These are phyloP conservation scores for Pythium dissotocum DNA, from an alignment of 352 stramenopile species.

Conservation along the genomic window DNA sequence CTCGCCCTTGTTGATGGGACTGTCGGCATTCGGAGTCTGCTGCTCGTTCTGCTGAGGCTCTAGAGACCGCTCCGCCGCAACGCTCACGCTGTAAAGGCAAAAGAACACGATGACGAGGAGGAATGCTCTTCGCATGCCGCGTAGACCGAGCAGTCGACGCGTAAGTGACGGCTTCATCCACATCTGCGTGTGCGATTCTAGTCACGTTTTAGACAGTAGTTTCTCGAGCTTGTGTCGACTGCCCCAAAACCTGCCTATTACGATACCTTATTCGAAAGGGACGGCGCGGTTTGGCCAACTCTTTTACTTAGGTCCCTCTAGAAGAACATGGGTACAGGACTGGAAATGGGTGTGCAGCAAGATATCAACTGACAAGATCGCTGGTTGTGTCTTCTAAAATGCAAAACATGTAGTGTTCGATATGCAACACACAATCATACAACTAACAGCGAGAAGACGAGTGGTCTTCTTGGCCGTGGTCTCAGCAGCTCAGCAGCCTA, in stretches of 20 bases:
- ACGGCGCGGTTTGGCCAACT: neutral
- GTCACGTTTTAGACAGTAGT: slow-evolving; percentile 1
- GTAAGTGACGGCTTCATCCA: neutral
- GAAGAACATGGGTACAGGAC: neutral
- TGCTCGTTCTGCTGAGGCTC: slow-evolving; percentile 12
- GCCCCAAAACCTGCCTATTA: neutral
- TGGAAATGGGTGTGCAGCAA: no score
- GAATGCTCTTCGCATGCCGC: neutral
- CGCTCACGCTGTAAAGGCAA: neutral
- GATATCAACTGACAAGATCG: no score
- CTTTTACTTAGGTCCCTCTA: neutral
- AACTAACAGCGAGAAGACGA: no score
- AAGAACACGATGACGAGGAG: neutral
- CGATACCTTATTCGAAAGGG: slow-evolving; percentile 6
- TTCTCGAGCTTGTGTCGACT: neutral
- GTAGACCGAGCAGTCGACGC: neutral
- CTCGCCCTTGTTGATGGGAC: no score
- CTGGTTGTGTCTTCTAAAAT: no score
- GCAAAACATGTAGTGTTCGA: no score
- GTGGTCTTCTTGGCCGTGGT: no score
- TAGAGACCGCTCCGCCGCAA: slow-evolving; percentile 13
- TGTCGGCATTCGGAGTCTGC: slow-evolving; percentile 5
- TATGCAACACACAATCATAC: no score
- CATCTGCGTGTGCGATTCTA: neutral
- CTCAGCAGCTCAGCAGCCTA: no score